Percentiles rank a stretch among this genome's conserved stretches.
These are phyloP conservation scores for Acorus gramineus DNA, from an alignment of 106 monocot genomes.

Conservation along the genomic window DNA sequence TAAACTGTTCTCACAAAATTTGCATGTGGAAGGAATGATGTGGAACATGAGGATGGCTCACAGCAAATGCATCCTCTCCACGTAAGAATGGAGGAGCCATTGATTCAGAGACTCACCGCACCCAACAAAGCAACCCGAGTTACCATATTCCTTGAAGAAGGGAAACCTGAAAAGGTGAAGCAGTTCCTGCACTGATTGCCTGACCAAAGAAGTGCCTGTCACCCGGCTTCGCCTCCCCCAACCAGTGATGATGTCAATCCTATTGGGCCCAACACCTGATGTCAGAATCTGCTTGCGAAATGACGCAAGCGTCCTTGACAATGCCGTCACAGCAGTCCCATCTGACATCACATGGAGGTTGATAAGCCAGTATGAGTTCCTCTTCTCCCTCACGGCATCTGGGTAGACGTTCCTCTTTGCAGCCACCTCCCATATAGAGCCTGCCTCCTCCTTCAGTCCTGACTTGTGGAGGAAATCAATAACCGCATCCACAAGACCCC, in stretches of 20 bases:
- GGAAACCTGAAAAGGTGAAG: slow-evolving; percentile 64
- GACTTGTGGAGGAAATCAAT: slow-evolving; percentile 92
- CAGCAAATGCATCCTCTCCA: slow-evolving; percentile 91
- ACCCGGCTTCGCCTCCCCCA: slow-evolving; percentile 91
- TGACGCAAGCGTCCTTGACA: slow-evolving; percentile 85
- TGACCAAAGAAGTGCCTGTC: slow-evolving; percentile 78
- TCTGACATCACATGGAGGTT: slow-evolving; percentile 98
- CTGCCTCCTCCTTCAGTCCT: slow-evolving; percentile 89
- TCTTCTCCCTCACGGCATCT: slow-evolving; percentile 68
- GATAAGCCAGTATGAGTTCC: slow-evolving; percentile 60
- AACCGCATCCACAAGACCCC: slow-evolving; percentile 81
- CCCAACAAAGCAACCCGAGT: slow-evolving; percentile 89
- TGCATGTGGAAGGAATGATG: too few species aligned
- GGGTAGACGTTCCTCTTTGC: slow-evolving; percentile 77
- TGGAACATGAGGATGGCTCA: not conserved
- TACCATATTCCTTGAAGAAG: slow-evolving; percentile 53
- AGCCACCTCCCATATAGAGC: slow-evolving; percentile 86
- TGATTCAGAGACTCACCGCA: slow-evolving; percentile 60
- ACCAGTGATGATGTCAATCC: slow-evolving; percentile 89
- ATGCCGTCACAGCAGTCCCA: slow-evolving; percentile 76
- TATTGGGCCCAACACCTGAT: slow-evolving; percentile 30
- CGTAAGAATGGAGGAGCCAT: slow-evolving; percentile 80
- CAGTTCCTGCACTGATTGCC: slow-evolving; percentile 70
- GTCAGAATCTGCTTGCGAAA: slow-evolving; percentile 46
- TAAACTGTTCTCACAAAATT: too few species aligned